These are phyloP conservation scores for Fusarium irregulare DNA, from an alignment of 2,329 filamentous ascomycete genomes.

Conservation along the genomic window DNA sequence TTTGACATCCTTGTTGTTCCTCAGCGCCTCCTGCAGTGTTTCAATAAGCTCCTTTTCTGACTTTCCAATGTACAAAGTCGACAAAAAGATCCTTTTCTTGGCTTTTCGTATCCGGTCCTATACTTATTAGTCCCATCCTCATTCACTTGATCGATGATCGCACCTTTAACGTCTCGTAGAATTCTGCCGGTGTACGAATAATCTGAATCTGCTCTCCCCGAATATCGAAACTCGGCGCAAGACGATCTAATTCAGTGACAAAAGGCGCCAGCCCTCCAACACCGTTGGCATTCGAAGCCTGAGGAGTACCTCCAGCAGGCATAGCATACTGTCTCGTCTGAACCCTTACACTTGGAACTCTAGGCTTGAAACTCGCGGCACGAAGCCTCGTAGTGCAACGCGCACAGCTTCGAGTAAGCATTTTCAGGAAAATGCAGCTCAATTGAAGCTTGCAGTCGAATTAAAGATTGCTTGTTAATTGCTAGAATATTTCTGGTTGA, in stretches of 20 bases:
- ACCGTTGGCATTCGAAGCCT: slow-evolving; percentile 32
- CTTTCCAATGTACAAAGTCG: slow-evolving; percentile 97
- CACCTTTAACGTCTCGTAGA: slow-evolving; percentile 92
- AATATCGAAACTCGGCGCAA: slow-evolving; percentile 92
- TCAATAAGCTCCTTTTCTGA: slow-evolving; percentile 89
- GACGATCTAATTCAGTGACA: slow-evolving; percentile 80
- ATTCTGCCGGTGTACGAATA: slow-evolving; percentile 83
- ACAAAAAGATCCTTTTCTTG: slow-evolving; percentile 84
- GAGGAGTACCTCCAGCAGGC: slow-evolving; percentile 45
- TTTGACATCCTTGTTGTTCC: slow-evolving; percentile 77
- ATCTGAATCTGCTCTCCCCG: slow-evolving; percentile 83
- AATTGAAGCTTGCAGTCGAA: slow-evolving; percentile 5
- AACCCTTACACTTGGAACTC: slow-evolving; percentile 47
- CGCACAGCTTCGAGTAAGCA: slow-evolving; percentile 53
- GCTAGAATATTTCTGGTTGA: slow-evolving; percentile 34
- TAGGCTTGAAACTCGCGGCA: slow-evolving; percentile 39
- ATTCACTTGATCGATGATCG: background rate
- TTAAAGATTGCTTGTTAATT: slow-evolving; percentile 32
- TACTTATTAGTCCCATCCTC: slow-evolving; percentile 25
- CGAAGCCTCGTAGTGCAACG: slow-evolving; percentile 47
- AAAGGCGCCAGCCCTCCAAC: slow-evolving; percentile 64
- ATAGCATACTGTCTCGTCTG: slow-evolving; percentile 57
- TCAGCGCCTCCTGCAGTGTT: slow-evolving; percentile 79
- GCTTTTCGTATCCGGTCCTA: slow-evolving; percentile 85
- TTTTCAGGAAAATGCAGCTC: slow-evolving; percentile 25